These are phyloP conservation scores for Persicaria tinctoria DNA, from an alignment of 148 eudicot genomes.

Conservation along the genomic window DNA sequence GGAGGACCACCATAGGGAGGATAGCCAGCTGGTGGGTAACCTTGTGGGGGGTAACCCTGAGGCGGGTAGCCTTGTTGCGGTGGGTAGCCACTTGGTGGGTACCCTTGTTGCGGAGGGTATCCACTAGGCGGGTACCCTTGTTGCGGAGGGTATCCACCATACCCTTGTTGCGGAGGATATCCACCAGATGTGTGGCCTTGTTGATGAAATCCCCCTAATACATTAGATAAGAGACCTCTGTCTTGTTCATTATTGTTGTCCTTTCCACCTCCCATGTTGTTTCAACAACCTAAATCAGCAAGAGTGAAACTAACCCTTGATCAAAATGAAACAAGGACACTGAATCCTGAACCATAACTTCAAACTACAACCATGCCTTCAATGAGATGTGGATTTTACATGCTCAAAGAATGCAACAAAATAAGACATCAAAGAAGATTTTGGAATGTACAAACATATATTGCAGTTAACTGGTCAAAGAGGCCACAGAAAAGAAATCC, in stretches of 20 bases:
- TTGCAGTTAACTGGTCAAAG: not conserved
- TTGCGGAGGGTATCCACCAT: constrained; percentile 23
- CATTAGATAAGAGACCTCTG: constrained; percentile 50
- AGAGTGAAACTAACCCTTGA: not conserved
- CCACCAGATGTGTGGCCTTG: constrained; percentile 15
- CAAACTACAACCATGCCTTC: not conserved
- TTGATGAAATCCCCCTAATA: constrained; percentile 5
- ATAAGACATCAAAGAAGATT: not conserved
- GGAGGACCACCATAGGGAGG: constrained; percentile 30
- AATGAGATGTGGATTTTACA: not conserved
- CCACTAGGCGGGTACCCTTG: constrained; percentile 20
- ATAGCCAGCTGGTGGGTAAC: constrained; percentile 41
- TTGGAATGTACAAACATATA: not conserved
- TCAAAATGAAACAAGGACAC: not conserved
- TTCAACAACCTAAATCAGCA: constrained; percentile 5
- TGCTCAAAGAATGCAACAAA: not conserved
- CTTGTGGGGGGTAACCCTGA: constrained; percentile 30
- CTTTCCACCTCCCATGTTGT: constrained; percentile 65
- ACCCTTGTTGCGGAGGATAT: constrained; percentile 24
- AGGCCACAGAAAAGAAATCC: not conserved
- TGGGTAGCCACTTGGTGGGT: constrained; percentile 41
- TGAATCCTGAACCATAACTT: not conserved
- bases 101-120: constrained; percentile 25
- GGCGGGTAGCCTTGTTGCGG: constrained; percentile 28
- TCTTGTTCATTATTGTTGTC: constrained; percentile 48